Evolutionary conservation across 108 stramenopile genomes (phyloP).

Genomic region (Cyclotella cryptica): DNA sequence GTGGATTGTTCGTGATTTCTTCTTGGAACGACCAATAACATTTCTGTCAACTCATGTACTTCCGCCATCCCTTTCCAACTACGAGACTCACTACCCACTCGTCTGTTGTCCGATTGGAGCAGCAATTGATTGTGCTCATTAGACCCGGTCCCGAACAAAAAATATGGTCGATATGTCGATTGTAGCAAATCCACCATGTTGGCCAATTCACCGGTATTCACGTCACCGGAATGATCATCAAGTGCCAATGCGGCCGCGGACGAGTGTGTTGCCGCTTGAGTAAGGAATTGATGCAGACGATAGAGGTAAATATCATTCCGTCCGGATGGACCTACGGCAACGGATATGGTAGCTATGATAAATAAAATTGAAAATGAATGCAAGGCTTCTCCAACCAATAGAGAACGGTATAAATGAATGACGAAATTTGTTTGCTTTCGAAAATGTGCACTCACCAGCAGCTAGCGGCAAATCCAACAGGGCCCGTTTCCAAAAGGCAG

Average conservation of each 20-base stretch:
- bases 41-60: conserved; percentile 64
- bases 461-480: conserved; percentile 70
- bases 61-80: conserved; percentile 24
- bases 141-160: conserved; percentile 78
- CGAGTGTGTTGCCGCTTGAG: conserved; percentile 28
- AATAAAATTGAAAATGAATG: not conserved
- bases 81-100: not conserved
- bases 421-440: too few relatives aligned
- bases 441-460: conserved; percentile 53
- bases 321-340: conserved; percentile 70
- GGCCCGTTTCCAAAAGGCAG: conserved; percentile 79
- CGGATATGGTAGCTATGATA: conserved; percentile 62
- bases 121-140: conserved; percentile 86
- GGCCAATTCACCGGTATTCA: conserved; percentile 60
- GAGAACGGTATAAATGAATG: conserved; percentile 1
- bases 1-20: conserved; percentile 8
- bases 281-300: conserved; percentile 64
- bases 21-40: conserved; percentile 59
- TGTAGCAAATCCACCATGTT: conserved; percentile 65
- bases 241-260: conserved; percentile 14
- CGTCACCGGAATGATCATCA: conserved; percentile 35
- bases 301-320: conserved; percentile 72
- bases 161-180: conserved; percentile 58
- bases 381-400: too few relatives aligned
- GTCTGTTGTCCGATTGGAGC: too few relatives aligned